These are phyloP conservation scores for Colletotrichum shisoi DNA, from an alignment of 2,329 filamentous ascomycete genomes.

Conservation along the genomic window DNA sequence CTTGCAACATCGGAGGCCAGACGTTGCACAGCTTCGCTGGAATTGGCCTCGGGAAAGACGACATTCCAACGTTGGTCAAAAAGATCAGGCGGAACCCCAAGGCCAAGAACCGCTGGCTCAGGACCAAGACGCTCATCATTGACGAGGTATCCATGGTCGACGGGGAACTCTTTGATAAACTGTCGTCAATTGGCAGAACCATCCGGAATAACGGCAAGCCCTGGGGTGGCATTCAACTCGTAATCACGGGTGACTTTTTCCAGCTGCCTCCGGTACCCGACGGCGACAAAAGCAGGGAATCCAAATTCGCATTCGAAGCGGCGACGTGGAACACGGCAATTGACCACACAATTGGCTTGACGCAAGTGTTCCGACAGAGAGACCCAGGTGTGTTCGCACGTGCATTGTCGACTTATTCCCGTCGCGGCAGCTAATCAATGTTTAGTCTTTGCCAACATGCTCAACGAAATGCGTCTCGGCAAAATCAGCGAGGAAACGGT, in stretches of 20 bases:
- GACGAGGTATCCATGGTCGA: slow-evolving; percentile 99
- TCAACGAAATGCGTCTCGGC: slow-evolving; percentile 97
- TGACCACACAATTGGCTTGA: slow-evolving; percentile 92
- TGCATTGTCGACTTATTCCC: neutral
- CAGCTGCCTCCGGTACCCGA: slow-evolving; percentile 95
- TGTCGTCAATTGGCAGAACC: slow-evolving; percentile 83
- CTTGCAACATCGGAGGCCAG: slow-evolving; percentile 95
- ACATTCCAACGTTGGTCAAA: slow-evolving; percentile 78
- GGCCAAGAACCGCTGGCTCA: slow-evolving; percentile 86
- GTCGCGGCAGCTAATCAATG: slow-evolving; percentile 27
- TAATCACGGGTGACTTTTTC: slow-evolving; percentile 98
- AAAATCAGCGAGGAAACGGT: slow-evolving; percentile 80
- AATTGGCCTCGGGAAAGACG: slow-evolving; percentile 93
- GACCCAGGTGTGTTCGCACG: slow-evolving; percentile 66
- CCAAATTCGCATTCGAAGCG: slow-evolving; percentile 93
- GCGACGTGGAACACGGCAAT: slow-evolving; percentile 91
- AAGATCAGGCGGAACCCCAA: slow-evolving; percentile 91
- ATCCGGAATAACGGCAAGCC: slow-evolving; percentile 90
- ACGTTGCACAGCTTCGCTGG: slow-evolving; percentile 96
- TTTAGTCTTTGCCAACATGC: slow-evolving; percentile 85
- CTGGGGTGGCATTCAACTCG: slow-evolving; percentile 94
- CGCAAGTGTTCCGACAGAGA: slow-evolving; percentile 94
- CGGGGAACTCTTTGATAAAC: slow-evolving; percentile 94
- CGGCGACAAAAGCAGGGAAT: slow-evolving; percentile 65
- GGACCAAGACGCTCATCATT: slow-evolving; percentile 85